phyloP scores from a whole-genome alignment of 495 filamentous ascomycete genomes.

The Aspergillus saccharolyticus region DNA sequence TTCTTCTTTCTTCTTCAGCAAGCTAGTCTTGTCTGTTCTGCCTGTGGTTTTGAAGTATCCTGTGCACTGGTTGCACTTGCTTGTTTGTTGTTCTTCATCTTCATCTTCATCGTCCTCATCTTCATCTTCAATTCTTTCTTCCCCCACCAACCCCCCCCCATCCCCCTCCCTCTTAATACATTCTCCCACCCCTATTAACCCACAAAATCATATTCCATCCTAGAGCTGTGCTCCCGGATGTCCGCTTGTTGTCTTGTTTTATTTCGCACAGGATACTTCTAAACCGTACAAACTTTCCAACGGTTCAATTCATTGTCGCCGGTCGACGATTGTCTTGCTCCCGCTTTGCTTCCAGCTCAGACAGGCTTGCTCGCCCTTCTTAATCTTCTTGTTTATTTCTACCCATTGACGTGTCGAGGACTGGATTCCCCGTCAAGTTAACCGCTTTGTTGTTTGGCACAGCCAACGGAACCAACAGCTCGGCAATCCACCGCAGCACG shows the following conservation, averaged over 20 bases:
- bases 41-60: constrained; percentile 44
- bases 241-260: constrained; percentile 19
- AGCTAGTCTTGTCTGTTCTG: constrained; percentile 64
- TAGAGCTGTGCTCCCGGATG: constrained; percentile 48
- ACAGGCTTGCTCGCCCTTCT: constrained; percentile 23
- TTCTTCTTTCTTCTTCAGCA: constrained; percentile 63
- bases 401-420: constrained; percentile 22
- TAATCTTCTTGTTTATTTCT: constrained; percentile 13
- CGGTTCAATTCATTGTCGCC: constrained; percentile 40
- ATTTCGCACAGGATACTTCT: constrained; percentile 31
- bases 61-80: constrained; percentile 46
- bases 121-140: constrained; percentile 32
- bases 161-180: constrained; percentile 12
- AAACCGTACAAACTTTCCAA: constrained; percentile 27
- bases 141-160: constrained; percentile 7
- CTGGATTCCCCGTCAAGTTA: constrained; percentile 22
- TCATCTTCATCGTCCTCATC: constrained; percentile 53
- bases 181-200: constrained; percentile 27
- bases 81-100: constrained; percentile 34
- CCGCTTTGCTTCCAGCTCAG: constrained; percentile 36
- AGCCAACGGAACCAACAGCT: constrained; percentile 17
- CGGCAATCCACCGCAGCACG: constrained; percentile 8
- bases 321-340: constrained; percentile 42
- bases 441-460: constrained; percentile 11
- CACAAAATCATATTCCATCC: constrained; percentile 13